Conservation (phyloP, 2,329 filamentous ascomycete genomes). For the Penicillium sp. region DNA sequence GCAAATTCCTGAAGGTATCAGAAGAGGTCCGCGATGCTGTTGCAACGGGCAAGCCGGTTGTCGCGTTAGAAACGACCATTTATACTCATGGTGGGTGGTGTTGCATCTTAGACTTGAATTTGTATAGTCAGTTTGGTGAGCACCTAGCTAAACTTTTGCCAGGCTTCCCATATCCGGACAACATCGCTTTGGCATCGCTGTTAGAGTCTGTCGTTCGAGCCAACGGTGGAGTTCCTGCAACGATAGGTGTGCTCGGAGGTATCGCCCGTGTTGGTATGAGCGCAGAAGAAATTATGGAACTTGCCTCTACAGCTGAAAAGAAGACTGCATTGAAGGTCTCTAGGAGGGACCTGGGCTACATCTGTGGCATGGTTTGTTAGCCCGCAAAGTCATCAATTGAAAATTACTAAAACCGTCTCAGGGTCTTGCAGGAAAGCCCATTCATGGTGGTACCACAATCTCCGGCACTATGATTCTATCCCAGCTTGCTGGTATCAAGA, state of each 20-base stretch:
- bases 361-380: conserved; percentile 67
- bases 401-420: conserved; percentile 30
- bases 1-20: conserved; percentile 66
- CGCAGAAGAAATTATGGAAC: conserved; percentile 68
- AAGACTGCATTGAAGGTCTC: conserved; percentile 78
- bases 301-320: conserved; percentile 65
- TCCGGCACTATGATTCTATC: conserved; percentile 91
- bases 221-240: conserved; percentile 83
- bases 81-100: conserved; percentile 78
- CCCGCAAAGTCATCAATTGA: background rate
- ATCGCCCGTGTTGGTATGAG: conserved; percentile 77
- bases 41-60: conserved; percentile 72
- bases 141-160: conserved; percentile 3
- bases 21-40: conserved; percentile 82
- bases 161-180: conserved; percentile 72
- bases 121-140: background rate
- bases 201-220: conserved; percentile 79
- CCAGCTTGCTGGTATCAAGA: conserved; percentile 78
- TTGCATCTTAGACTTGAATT: no score
- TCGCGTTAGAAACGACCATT: conserved; percentile 92
- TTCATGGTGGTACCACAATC: conserved; percentile 90
- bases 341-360: conserved; percentile 78
- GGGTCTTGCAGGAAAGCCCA: conserved; percentile 64
- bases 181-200: conserved; percentile 71
- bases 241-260: conserved; percentile 83